These are phyloP conservation scores for Neonectria hederae DNA, from an alignment of 2,329 filamentous ascomycete genomes.

Conservation along the genomic window DNA sequence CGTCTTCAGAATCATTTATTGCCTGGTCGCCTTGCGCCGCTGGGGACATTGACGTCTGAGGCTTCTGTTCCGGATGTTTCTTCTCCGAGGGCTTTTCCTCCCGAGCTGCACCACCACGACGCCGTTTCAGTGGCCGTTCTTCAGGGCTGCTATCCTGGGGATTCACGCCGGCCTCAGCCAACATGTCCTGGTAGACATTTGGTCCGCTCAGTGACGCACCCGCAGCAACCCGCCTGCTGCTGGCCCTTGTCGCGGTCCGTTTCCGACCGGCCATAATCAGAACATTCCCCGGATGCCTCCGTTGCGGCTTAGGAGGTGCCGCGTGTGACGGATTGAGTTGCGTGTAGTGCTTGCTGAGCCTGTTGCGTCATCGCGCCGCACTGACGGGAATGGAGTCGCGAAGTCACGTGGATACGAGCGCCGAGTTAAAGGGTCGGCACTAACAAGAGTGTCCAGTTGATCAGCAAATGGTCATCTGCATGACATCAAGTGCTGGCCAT, in stretches of 20 bases:
- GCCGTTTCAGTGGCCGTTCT: slow-evolving; percentile 54
- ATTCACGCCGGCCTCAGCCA: slow-evolving; percentile 58
- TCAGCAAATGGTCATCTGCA: not conserved
- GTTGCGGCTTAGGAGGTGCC: slow-evolving; percentile 1
- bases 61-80: not conserved
- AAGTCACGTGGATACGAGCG: slow-evolving; percentile 32
- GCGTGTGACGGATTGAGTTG: slow-evolving; percentile 26
- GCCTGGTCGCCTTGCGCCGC: slow-evolving; percentile 9
- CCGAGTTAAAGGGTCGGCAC: not conserved
- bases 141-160: slow-evolving; percentile 37
- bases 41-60: not conserved
- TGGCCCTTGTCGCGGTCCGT: slow-evolving; percentile 39
- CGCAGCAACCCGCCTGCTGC: slow-evolving; percentile 27
- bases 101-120: slow-evolving; percentile 39
- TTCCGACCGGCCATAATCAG: slow-evolving; percentile 46
- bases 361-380: slow-evolving; percentile 40
- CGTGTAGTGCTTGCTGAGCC: slow-evolving; percentile 23
- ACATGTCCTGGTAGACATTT: slow-evolving; percentile 60
- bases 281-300: slow-evolving; percentile 12
- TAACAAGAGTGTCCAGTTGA: not conserved
- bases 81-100: not conserved
- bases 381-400: slow-evolving; percentile 14
- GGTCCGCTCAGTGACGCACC: slow-evolving; percentile 40
- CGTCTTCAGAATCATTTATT: slow-evolving; percentile 40
- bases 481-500: not conserved